Conservation (phyloP, 306 rosid species). For the Fragaria iinumae region DNA sequence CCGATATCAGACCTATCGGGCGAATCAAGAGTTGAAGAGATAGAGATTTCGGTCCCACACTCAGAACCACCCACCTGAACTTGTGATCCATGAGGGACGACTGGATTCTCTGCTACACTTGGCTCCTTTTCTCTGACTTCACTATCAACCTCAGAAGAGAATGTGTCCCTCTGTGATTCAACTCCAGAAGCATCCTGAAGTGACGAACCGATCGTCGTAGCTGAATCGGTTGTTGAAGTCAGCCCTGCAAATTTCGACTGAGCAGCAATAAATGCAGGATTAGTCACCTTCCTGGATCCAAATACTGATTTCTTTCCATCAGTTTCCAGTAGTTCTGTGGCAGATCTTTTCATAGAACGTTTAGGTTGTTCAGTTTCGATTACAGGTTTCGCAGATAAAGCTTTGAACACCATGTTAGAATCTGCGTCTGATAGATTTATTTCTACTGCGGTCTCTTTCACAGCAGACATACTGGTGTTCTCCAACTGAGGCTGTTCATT, state of each 20-base stretch:
- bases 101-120: slow-evolving; percentile 39
- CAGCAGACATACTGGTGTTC: slow-evolving; percentile 35
- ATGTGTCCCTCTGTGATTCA: slow-evolving; percentile 45
- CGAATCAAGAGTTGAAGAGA: slow-evolving; percentile 88
- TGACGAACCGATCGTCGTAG: slow-evolving; percentile 37
- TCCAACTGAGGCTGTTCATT: slow-evolving; percentile 46
- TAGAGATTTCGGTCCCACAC: slow-evolving; percentile 76
- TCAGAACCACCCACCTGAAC: slow-evolving; percentile 64
- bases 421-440: slow-evolving; percentile 36
- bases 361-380: slow-evolving; percentile 45
- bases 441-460: slow-evolving; percentile 32
- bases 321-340: slow-evolving; percentile 66
- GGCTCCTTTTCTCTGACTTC: slow-evolving; percentile 47
- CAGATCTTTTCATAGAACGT: slow-evolving; percentile 51
- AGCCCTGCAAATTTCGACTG: slow-evolving; percentile 74
- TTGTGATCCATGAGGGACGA: slow-evolving; percentile 41
- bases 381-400: slow-evolving; percentile 45
- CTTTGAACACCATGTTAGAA: slow-evolving; percentile 34
- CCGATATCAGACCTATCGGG: slow-evolving; percentile 70
- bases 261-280: slow-evolving; percentile 68
- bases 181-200: slow-evolving; percentile 47
- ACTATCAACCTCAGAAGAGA: slow-evolving; percentile 34
- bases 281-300: slow-evolving; percentile 63
- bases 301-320: slow-evolving; percentile 53
- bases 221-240: slow-evolving; percentile 45